Percentiles rank a stretch among this genome's conserved stretches.
These are phyloP conservation scores for Leccinum barrowsii DNA, from an alignment of 768 basidiomycete species.

Conservation along the genomic window DNA sequence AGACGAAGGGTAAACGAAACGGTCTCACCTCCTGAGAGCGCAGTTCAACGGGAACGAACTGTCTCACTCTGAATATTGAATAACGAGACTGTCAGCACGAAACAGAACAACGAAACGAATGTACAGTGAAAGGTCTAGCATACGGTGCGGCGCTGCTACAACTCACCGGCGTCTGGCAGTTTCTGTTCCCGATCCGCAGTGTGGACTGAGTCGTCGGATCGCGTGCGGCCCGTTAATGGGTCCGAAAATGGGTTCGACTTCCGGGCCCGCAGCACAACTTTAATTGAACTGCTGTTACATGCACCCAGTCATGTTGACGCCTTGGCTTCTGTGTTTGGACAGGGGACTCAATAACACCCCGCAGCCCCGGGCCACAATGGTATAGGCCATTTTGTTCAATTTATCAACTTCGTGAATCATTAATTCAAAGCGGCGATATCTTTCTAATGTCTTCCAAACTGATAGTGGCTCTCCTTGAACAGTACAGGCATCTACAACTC, in stretches of 20 bases:
- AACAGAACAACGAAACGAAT: too few relatives aligned
- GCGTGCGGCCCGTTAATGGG: too few relatives aligned
- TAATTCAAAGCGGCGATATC: neutral
- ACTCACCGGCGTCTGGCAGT: too few relatives aligned
- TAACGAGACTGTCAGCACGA: too few relatives aligned
- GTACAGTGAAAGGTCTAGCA: too few relatives aligned
- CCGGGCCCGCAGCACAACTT: too few relatives aligned
- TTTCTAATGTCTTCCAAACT: neutral
- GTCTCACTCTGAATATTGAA: neutral
- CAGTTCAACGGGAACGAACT: neutral
- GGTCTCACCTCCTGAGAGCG: neutral
- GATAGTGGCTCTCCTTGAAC: conserved; percentile 7
- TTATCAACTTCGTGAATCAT: neutral
- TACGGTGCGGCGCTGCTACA: too few relatives aligned
- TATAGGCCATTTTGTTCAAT: neutral
- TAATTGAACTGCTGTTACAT: neutral
- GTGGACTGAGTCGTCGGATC: too few relatives aligned
- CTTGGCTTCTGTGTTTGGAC: neutral
- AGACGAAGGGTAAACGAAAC: neutral
- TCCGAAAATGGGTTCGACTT: neutral
- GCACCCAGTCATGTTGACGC: neutral
- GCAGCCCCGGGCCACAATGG: conserved; percentile 12
- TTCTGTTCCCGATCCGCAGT: neutral
- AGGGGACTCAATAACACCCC: neutral
- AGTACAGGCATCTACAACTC: conserved; percentile 41